phyloP scores from a whole-genome alignment of 495 filamentous ascomycete species.

The Aspergillus kassunensis region DNA sequence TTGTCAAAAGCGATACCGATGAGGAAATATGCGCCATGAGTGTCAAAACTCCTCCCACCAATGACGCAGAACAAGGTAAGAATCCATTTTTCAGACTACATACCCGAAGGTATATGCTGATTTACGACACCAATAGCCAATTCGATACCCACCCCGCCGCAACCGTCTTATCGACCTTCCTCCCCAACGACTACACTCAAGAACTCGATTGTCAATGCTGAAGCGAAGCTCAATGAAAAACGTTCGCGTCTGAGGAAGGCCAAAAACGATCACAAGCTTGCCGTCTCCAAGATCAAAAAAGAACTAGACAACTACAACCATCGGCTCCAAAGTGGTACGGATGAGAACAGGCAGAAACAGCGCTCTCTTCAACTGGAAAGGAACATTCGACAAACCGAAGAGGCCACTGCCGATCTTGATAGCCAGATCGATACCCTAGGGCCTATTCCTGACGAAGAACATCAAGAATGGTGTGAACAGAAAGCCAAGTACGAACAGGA shows the following conservation, averaged over 20 bases:
- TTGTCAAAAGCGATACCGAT: conserved; percentile 69
- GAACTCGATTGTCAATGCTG: conserved; percentile 78
- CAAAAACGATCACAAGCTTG: conserved; percentile 75
- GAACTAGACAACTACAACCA: conserved; percentile 74
- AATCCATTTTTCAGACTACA: background rate
- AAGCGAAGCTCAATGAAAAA: conserved; percentile 72
- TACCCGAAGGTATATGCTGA: background rate
- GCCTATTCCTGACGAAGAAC: conserved; percentile 63
- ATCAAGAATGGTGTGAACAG: conserved; percentile 55
- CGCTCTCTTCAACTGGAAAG: conserved; percentile 73
- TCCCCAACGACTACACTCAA: conserved; percentile 88
- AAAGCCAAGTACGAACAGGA: conserved; percentile 61
- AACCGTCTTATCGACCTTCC: conserved; percentile 67
- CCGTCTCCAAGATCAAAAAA: conserved; percentile 64
- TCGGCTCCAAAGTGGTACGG: conserved; percentile 66
- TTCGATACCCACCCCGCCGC: conserved; percentile 39
- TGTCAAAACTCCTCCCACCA: conserved; percentile 72
- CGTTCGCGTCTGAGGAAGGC: conserved; percentile 68
- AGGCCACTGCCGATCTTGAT: conserved; percentile 59
- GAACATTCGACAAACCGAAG: conserved; percentile 79
- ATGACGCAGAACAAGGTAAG: conserved; percentile 61
- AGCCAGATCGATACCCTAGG: conserved; percentile 63
- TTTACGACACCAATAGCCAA: conserved; percentile 31
- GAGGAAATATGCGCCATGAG: conserved; percentile 71
- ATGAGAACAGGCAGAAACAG: conserved; percentile 78